These are phyloP conservation scores for Nitzschia sp. DNA, from an alignment of 108 stramenopile species.

Conservation along the genomic window DNA sequence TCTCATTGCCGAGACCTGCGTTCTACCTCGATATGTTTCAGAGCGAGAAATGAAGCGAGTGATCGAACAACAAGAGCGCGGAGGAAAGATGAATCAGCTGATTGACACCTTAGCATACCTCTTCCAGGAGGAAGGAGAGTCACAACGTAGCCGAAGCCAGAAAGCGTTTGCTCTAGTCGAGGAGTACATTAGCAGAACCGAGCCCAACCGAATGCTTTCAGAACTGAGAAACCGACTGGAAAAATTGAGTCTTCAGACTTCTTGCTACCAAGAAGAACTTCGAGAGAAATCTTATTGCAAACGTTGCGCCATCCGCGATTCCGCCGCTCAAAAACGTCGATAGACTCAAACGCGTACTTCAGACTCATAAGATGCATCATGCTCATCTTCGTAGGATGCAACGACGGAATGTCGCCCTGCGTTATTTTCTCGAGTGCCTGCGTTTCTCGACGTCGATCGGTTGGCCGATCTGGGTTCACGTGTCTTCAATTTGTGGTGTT, in stretches of 20 bases:
- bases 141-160: conserved; percentile 6
- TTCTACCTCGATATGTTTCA: background rate
- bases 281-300: conserved; percentile 9
- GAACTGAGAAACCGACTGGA: background rate
- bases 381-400: too few relatives aligned
- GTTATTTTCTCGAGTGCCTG: too few relatives aligned
- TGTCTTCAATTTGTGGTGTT: too few relatives aligned
- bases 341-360: too few relatives aligned
- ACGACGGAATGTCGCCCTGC: too few relatives aligned
- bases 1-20: conserved; percentile 8
- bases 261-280: conserved; percentile 1
- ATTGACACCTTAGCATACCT: conserved; percentile 11
- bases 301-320: conserved; percentile 19
- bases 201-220: conserved; percentile 12
- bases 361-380: too few relatives aligned
- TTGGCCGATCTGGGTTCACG: too few relatives aligned
- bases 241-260: conserved; percentile 3
- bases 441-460: too few relatives aligned
- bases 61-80: conserved; percentile 16
- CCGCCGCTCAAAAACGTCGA: background rate
- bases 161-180: conserved; percentile 12
- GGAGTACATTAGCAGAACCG: conserved; percentile 6
- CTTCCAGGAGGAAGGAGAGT: conserved; percentile 23
- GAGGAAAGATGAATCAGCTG: conserved; percentile 23
- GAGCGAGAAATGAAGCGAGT: background rate